Conservation (phyloP, 306 rosid genomes). For the Vigna hirtella region DNA sequence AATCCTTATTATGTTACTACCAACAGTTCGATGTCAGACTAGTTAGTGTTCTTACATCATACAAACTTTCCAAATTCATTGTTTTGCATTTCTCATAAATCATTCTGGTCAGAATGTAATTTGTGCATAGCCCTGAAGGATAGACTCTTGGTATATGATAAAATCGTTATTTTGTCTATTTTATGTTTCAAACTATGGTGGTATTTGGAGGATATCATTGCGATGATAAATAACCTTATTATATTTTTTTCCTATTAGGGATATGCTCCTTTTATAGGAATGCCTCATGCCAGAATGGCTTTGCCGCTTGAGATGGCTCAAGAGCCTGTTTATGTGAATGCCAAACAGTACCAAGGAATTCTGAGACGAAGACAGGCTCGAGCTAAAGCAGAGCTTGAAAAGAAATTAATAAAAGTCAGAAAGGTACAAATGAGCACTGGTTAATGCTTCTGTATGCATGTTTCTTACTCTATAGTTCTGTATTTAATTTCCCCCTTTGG, state of each 20-base stretch:
- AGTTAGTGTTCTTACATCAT: conserved; percentile 15
- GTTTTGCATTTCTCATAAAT: conserved; percentile 17
- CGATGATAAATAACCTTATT: conserved; percentile 11
- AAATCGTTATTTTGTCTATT: background rate
- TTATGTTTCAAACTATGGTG: background rate
- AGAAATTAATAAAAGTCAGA: conserved; percentile 80
- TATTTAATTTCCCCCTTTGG: background rate
- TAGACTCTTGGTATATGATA: conserved; percentile 1
- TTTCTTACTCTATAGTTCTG: background rate
- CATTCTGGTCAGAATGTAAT: conserved; percentile 3
- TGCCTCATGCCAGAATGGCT: conserved; percentile 92
- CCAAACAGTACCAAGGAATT: conserved; percentile 92
- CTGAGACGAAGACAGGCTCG: conserved; percentile 89
- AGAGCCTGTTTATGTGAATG: conserved; percentile 94
- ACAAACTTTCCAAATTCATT: background rate
- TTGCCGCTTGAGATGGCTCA: conserved; percentile 93
- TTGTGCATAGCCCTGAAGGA: conserved; percentile 6
- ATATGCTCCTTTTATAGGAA: conserved; percentile 75
- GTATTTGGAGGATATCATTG: background rate
- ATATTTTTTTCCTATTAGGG: conserved; percentile 52
- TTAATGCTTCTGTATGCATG: background rate
- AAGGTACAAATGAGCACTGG: conserved; percentile 58
- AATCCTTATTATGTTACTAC: conserved; percentile 76
- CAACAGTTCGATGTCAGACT: conserved; percentile 64
- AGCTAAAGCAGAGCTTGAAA: conserved; percentile 91